phyloP scores from a whole-genome alignment of 176 grass and related monocot genomes.

The Oryza officinalis region DNA sequence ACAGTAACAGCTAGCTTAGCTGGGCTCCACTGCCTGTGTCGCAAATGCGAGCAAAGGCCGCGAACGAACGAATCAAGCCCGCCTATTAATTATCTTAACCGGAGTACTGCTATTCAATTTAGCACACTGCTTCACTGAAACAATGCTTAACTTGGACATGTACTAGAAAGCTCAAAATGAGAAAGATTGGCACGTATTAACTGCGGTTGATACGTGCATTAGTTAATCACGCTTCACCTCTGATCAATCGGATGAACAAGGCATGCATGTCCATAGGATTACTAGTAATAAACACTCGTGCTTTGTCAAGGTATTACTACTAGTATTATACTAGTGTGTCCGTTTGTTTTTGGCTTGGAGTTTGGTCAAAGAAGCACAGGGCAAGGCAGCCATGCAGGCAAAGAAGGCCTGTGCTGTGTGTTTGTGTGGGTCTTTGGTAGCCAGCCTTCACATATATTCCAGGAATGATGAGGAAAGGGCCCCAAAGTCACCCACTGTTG shows the following conservation, averaged over 20 bases:
- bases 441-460: slow-evolving; percentile 50
- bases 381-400: slow-evolving; percentile 37
- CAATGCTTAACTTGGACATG: background rate
- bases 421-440: slow-evolving; percentile 31
- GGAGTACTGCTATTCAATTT: background rate
- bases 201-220: background rate
- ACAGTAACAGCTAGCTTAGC: slow-evolving; percentile 32
- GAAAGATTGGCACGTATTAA: too few species aligned
- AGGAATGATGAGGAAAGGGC: slow-evolving; percentile 48
- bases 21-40: slow-evolving; percentile 41
- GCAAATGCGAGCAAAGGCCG: slow-evolving; percentile 32
- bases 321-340: background rate
- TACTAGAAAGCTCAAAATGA: background rate
- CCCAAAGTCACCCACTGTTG: slow-evolving; percentile 17
- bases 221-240: too few species aligned
- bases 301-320: background rate
- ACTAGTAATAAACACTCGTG: background rate
- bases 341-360: background rate
- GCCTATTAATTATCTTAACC: background rate
- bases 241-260: background rate
- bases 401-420: slow-evolving; percentile 23
- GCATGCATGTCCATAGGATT: background rate
- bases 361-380: slow-evolving; percentile 42
- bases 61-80: background rate
- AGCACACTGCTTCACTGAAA: background rate